Conservation (phyloP, 2,329 filamentous ascomycete species). For the Lecanicillium sp. region DNA sequence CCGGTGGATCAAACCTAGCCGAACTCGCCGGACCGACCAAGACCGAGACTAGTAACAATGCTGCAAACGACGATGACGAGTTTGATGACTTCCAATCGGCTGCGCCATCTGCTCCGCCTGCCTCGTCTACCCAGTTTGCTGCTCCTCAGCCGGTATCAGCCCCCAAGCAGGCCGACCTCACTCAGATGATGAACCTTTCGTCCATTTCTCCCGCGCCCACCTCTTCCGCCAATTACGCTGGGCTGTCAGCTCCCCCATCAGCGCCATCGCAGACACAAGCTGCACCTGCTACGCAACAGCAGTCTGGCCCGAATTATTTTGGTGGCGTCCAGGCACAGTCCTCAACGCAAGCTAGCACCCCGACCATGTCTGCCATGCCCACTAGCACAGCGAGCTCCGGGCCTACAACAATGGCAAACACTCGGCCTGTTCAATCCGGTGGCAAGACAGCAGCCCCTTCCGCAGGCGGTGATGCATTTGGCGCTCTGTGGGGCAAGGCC, state of each 20-base stretch:
- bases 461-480: conserved; percentile 76
- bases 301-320: conserved; percentile 86
- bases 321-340: conserved; percentile 58
- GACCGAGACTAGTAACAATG: conserved; percentile 21
- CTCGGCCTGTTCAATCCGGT: conserved; percentile 38
- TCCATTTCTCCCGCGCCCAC: conserved; percentile 70
- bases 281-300: conserved; percentile 61
- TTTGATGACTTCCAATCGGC: conserved; percentile 98
- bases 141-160: conserved; percentile 46
- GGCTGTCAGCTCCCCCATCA: conserved; percentile 37
- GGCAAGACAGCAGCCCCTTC: conserved; percentile 45
- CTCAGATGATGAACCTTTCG: conserved; percentile 69
- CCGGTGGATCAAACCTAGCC: conserved; percentile 38
- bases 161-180: conserved; percentile 58
- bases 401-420: conserved; percentile 32
- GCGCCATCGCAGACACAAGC: conserved; percentile 21
- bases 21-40: conserved; percentile 26
- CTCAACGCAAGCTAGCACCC: conserved; percentile 11
- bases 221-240: conserved; percentile 53
- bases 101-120: conserved; percentile 40
- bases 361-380: conserved; percentile 15
- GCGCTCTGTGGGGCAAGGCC: conserved; percentile 72
- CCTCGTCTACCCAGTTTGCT: conserved; percentile 75
- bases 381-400: conserved; percentile 24
- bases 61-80: conserved; percentile 71